phyloP scores from a whole-genome alignment of 768 basidiomycete species.

The Macrocybe gigantea region DNA sequence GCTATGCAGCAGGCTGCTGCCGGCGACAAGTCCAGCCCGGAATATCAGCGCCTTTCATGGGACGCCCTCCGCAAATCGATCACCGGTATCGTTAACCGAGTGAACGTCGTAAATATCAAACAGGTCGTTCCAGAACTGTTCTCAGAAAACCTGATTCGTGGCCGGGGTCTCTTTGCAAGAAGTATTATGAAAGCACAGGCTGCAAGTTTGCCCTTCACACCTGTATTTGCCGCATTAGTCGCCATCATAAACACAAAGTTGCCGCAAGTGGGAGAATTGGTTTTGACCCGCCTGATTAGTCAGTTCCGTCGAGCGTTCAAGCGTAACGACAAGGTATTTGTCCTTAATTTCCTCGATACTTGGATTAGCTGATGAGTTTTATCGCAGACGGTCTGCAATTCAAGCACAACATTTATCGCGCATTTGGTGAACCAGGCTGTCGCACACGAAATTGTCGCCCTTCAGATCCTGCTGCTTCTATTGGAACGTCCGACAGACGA shows the following conservation, averaged over 20 bases:
- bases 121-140: conserved; percentile 88
- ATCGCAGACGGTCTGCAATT: conserved; percentile 81
- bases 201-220: conserved; percentile 94
- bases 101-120: conserved; percentile 96
- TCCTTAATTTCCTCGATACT: neutral
- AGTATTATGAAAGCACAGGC: conserved; percentile 99
- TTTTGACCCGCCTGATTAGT: conserved; percentile 83
- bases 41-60: conserved; percentile 96
- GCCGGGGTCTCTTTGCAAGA: conserved; percentile 86
- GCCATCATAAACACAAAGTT: conserved; percentile 96
- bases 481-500: conserved; percentile 96
- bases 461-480: conserved; percentile 93
- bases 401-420: conserved; percentile 85
- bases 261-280: conserved; percentile 91
- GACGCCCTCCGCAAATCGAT: conserved; percentile 96
- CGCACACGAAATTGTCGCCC: conserved; percentile 89
- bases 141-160: conserved; percentile 88
- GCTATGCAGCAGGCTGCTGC: conserved; percentile 84
- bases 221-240: conserved; percentile 92
- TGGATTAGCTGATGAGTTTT: neutral
- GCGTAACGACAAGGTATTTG: conserved; percentile 89
- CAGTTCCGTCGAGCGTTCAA: conserved; percentile 95
- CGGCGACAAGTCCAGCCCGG: conserved; percentile 75
- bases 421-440: conserved; percentile 93
- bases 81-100: conserved; percentile 99